Evolutionary conservation across 805 yeast genomes (phyloP), one percentile per base, ranked within the genome.

Genomic region (Yarrowia alimentaria): DNA sequence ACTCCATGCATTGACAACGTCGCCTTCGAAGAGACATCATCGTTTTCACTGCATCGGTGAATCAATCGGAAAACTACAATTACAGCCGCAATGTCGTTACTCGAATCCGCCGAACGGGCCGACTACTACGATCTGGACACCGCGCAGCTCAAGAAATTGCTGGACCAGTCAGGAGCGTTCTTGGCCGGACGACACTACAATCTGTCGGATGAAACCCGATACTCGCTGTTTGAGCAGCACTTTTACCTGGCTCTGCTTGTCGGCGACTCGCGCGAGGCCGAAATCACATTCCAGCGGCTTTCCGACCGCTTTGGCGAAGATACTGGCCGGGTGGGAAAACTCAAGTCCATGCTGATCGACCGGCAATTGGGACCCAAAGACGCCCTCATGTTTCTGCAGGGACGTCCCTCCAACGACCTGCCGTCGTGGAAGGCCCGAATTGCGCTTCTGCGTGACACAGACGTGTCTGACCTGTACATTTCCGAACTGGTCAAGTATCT

Each of bases 191-290:
- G 63, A 35, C 70, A 71, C 52, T 47, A 64, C 22, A 57, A 68
- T n/a, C 66, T 69, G 16, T 54, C 52, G 17, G 66, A 70, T 8
- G 59, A 64, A 2, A 73, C 78, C n/a, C 65, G 75, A 47, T 81
- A 75, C 62, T 71, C 76, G 6, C 64, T 90, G 22, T 70, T 81
- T 56, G 95, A 87, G 63, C 74, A 87, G 59, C 80, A 84, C 47
- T 86, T 87, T 64, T 79, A 78, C 60, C 70, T 89, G 13, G 68
- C 81, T 5, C 64, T 90, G 28, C 64, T 75, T 51, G 69, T 83
- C n/a, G 71, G 77, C 45, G 75, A 79, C 53, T 95, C 87, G 61
- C 66, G 72, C 2, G 88, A 81, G 55, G 96, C 96, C 9, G 78
- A 82, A 57, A 66, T 76, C 9, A 68, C 79, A 55, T 73, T 87